phyloP scores from a whole-genome alignment of 768 basidiomycete genomes.

The Lactarius quietus region DNA sequence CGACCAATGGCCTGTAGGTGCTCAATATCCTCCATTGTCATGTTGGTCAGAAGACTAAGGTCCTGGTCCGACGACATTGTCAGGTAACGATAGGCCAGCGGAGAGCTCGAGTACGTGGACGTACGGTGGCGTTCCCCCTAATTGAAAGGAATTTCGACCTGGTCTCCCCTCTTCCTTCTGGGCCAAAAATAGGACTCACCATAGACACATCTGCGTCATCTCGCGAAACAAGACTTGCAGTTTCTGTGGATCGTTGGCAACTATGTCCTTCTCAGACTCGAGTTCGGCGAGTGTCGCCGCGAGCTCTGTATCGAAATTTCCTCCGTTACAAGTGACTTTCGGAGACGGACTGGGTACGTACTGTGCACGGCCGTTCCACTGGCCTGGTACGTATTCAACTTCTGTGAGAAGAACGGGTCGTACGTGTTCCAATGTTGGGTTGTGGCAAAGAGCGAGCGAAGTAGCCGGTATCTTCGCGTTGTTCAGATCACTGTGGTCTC shows the following conservation, averaged over 20 bases:
- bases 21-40: conserved; percentile 79
- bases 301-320: conserved; percentile 47
- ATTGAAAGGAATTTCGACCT: background rate
- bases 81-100: background rate
- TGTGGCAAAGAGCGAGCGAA: conserved; percentile 67
- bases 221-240: conserved; percentile 68
- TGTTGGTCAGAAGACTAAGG: conserved; percentile 82
- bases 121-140: conserved; percentile 95
- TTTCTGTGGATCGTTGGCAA: conserved; percentile 48
- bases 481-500: background rate
- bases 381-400: conserved; percentile 75
- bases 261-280: conserved; percentile 43
- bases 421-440: conserved; percentile 67
- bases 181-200: conserved; percentile 39
- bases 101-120: conserved; percentile 26
- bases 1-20: conserved; percentile 77
- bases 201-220: conserved; percentile 89
- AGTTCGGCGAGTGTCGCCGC: conserved; percentile 70
- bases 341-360: conserved; percentile 37
- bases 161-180: background rate
- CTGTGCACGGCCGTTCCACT: conserved; percentile 76
- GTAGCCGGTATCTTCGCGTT: conserved; percentile 68
- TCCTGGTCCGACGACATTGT: conserved; percentile 48
- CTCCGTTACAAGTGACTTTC: background rate
- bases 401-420: conserved; percentile 83